These are phyloP conservation scores for Mortierella polycephala DNA, from an alignment of 371 early-diverging fungal genomes.

Conservation along the genomic window DNA sequence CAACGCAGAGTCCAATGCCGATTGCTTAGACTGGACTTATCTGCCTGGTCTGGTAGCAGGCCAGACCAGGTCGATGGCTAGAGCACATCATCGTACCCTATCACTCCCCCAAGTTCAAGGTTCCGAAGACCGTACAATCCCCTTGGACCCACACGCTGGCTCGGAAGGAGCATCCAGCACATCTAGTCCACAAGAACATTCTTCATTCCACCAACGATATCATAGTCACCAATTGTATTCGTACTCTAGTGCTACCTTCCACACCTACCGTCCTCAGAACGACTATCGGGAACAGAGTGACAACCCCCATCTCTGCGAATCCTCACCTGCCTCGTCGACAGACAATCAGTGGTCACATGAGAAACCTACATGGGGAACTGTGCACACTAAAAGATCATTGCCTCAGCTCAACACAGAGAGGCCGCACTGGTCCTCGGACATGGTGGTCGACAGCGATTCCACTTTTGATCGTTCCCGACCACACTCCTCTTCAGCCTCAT, in stretches of 20 bases:
- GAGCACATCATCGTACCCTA: slow-evolving; percentile 27
- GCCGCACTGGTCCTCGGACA: slow-evolving; percentile 9
- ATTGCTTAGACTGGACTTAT: slow-evolving; percentile 57
- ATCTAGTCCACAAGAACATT: slow-evolving; percentile 21
- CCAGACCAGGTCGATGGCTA: background rate
- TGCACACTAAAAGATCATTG: slow-evolving; percentile 9
- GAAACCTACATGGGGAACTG: slow-evolving; percentile 4
- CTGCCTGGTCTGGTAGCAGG: slow-evolving; percentile 23
- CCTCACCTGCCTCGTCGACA: slow-evolving; percentile 8
- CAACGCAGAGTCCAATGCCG: slow-evolving; percentile 63
- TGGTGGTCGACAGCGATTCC: slow-evolving; percentile 7
- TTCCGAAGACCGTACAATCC: background rate
- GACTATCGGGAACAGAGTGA: slow-evolving; percentile 3
- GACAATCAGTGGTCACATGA: slow-evolving; percentile 14
- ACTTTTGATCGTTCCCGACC: slow-evolving; percentile 9
- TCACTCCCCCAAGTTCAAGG: slow-evolving; percentile 29
- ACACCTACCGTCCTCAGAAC: background rate
- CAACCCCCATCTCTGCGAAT: background rate
- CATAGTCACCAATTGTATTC: slow-evolving; percentile 9
- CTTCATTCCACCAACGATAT: slow-evolving; percentile 12
- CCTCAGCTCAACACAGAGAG: slow-evolving; percentile 11
- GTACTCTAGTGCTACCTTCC: slow-evolving; percentile 1
- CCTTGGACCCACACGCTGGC: background rate
- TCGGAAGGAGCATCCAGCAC: slow-evolving; percentile 13
- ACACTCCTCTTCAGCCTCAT: background rate